A percentile compares a stretch with the other conserved stretches of the same genome.
Conservation (phyloP, 2,329 filamentous ascomycete genomes). For the Decorospora gaudefroyi region DNA sequence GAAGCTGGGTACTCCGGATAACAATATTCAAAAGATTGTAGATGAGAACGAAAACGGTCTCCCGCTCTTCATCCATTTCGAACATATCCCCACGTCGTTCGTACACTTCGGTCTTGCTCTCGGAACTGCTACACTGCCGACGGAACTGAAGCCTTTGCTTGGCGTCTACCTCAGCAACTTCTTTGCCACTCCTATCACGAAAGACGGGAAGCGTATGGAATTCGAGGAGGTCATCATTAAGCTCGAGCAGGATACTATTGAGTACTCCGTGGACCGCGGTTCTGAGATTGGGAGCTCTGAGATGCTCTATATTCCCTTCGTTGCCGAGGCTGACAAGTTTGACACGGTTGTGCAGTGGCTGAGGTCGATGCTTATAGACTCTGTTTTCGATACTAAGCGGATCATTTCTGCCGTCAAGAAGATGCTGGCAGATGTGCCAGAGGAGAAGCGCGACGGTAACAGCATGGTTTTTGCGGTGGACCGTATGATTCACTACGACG, state of each 20-base stretch:
- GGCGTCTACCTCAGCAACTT: conserved; percentile 88
- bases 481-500: conserved; percentile 78
- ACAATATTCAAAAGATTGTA: conserved; percentile 73
- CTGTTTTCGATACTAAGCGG: conserved; percentile 77
- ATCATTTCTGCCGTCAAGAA: conserved; percentile 71
- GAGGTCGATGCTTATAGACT: conserved; percentile 82
- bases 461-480: conserved; percentile 66
- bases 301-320: conserved; percentile 78
- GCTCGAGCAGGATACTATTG: conserved; percentile 87
- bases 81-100: conserved; percentile 91
- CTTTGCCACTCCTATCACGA: conserved; percentile 86
- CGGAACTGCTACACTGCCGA: conserved; percentile 75
- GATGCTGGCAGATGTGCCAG: conserved; percentile 87
- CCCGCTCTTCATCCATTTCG: conserved; percentile 95
- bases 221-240: conserved; percentile 94
- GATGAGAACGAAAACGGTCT: conserved; percentile 67
- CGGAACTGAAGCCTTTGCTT: conserved; percentile 82
- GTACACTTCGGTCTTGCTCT: conserved; percentile 82
- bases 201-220: conserved; percentile 73
- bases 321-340: conserved; percentile 89
- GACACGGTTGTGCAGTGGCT: conserved; percentile 80
- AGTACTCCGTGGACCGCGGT: conserved; percentile 73
- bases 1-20: conserved; percentile 68
- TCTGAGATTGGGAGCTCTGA: conserved; percentile 75
- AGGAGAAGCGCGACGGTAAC: conserved; percentile 84